Base-by-base conservation (phyloP, 805 yeast genomes). In the Kregervanrija pseudodelftensis region DNA sequence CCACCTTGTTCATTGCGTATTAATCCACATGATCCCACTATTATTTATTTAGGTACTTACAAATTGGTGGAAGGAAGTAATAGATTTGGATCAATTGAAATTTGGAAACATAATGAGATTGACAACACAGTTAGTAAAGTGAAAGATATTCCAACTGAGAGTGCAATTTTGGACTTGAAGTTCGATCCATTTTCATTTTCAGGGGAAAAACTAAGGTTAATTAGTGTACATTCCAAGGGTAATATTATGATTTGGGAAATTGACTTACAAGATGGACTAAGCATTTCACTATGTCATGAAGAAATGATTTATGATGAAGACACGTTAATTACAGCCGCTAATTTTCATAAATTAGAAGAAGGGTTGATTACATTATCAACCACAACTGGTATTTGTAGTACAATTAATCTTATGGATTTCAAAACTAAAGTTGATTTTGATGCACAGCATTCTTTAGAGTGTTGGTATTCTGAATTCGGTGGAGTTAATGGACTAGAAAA, bases 1-100 rank as follows among this genome's bases (percentile, higher is more conserved):
- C 98, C 98, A 1, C 97, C 98, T 1, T 93, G 98, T 60, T 82
- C 86, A 37, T 61, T 91, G 4, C 70, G 82, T 33, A 71, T 81
- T 9, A 77, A 74, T 42, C 84, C 85, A 0, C 47, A 56, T 0
- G 76, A 79, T 37, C 54, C 63, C 3, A 54, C 72, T 0, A 57
- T 74, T 9, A 50, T 87, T 1, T 58, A 87, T 10, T 61, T 87
- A 1, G 98, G 97, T 0, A 89, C 96, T 0, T 91, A 93, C 59
- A 77, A 82, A 44, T 68, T 91, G 33, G 80, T 86, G 52, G 68
- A 71, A 9, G 66, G 72, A 12, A 81, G 83, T 1, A 52, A 57
- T 1, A 69, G 96, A 46, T 72, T 76, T 39, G 99, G 99, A 0
- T 65, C 76, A 1, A 57, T 76, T 35, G 80, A 73, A 47, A 53